Evolutionary conservation across 768 basidiomycete species (phyloP).

Genomic region (Erythrobasidium yunnanense): DNA sequence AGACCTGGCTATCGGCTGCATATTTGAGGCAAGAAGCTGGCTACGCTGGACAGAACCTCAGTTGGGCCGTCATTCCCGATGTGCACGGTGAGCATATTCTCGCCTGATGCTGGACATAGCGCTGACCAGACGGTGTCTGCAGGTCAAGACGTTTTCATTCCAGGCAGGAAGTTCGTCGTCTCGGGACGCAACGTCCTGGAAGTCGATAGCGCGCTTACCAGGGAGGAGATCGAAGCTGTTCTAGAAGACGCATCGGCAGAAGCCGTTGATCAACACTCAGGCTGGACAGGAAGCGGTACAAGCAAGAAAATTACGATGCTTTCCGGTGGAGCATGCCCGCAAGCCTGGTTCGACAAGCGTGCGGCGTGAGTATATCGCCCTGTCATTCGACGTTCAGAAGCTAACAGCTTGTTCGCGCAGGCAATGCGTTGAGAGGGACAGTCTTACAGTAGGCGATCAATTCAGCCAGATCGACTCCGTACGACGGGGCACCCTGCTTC

Average conservation of each 20-base stretch:
- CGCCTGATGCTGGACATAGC: not conserved
- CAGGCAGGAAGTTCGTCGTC: conserved; percentile 12
- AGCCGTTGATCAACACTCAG: not conserved
- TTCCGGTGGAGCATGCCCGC: not conserved
- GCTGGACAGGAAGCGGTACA: not conserved
- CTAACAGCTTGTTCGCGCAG: not conserved
- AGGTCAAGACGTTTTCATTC: conserved; percentile 17
- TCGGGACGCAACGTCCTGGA: conserved; percentile 12
- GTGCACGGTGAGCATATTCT: conserved; percentile 6
- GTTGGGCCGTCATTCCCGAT: conserved; percentile 18
- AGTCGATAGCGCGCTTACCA: not conserved
- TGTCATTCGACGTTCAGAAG: not conserved
- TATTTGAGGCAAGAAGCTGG: conserved; percentile 4
- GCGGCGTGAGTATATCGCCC: not conserved
- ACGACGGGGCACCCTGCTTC: conserved; percentile 1
- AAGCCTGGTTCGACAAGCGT: conserved; percentile 8
- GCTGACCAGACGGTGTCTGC: not conserved
- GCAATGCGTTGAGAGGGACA: conserved; percentile 7
- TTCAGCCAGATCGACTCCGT: conserved; percentile 15
- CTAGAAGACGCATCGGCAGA: conserved; percentile 1
- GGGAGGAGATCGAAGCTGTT: conserved; percentile 11
- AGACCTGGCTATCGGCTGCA: conserved; percentile 11
- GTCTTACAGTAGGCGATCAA: conserved; percentile 16
- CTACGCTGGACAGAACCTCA: conserved; percentile 4
- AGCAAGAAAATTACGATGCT: not conserved